These are phyloP conservation scores for Umbelopsis isabellina DNA, from an alignment of 192 early-diverging fungal genomes.

Conservation along the genomic window DNA sequence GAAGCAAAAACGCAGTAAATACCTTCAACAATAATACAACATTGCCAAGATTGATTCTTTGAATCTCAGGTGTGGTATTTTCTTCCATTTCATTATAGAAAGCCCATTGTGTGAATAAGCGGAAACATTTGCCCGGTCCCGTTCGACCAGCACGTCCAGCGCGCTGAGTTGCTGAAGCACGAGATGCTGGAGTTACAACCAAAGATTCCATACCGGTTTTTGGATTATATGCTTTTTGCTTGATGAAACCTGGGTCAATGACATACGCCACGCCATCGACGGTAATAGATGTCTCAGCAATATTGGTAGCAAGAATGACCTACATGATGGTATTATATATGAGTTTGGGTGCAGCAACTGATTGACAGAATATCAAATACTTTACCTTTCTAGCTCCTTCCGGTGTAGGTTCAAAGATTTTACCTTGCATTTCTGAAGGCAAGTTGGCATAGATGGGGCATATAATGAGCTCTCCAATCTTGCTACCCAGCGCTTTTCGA, in stretches of 20 bases:
- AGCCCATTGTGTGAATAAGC: constrained; percentile 92
- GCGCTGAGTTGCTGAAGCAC: constrained; percentile 92
- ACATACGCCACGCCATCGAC: constrained; percentile 97
- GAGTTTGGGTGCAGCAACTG: background rate
- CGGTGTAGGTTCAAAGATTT: constrained; percentile 97
- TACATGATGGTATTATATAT: background rate
- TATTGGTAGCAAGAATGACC: constrained; percentile 96
- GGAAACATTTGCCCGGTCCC: constrained; percentile 97
- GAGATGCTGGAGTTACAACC: constrained; percentile 93
- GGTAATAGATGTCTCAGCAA: constrained; percentile 98
- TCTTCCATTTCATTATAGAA: constrained; percentile 93
- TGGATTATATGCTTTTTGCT: constrained; percentile 95
- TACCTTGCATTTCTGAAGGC: constrained; percentile 93
- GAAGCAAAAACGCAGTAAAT: background rate
- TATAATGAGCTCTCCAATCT: constrained; percentile 88
- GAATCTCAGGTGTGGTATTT: constrained; percentile 96
- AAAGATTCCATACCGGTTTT: constrained; percentile 96
- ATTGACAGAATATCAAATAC: background rate
- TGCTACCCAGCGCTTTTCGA: constrained; percentile 79
- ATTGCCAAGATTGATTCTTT: constrained; percentile 91
- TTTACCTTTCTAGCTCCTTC: constrained; percentile 84
- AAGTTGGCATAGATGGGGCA: constrained; percentile 97
- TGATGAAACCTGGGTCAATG: constrained; percentile 97
- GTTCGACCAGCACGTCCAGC: constrained; percentile 94
- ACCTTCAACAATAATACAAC: constrained; percentile 90